Evolutionary conservation across 192 early-diverging fungal genomes (phyloP).

Genomic region (Coemansia sp.): DNA sequence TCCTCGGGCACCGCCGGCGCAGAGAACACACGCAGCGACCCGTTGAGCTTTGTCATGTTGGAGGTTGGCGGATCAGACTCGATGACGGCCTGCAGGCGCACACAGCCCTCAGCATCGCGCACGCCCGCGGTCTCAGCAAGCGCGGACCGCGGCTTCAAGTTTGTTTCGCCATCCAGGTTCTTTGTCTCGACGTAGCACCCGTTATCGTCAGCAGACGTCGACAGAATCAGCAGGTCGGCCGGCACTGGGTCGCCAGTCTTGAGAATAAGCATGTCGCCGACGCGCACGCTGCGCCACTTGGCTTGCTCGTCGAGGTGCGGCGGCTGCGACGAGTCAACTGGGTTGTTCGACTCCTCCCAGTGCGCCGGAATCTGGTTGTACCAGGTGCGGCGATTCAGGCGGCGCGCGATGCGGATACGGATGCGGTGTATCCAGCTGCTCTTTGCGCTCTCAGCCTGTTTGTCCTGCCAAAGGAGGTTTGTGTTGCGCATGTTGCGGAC

Average conservation of each 20-base stretch:
- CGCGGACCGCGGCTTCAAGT: constrained; percentile 81
- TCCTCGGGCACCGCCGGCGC: constrained; percentile 24
- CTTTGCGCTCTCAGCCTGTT: constrained; percentile 24
- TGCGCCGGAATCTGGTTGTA: constrained; percentile 49
- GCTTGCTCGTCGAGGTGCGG: constrained; percentile 53
- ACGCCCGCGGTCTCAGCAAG: constrained; percentile 69
- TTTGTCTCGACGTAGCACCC: constrained; percentile 92
- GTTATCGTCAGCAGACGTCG: constrained; percentile 76
- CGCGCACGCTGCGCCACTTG: constrained; percentile 71
- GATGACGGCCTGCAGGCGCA: constrained; percentile 62
- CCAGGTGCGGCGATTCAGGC: constrained; percentile 41
- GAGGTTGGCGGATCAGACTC: constrained; percentile 79
- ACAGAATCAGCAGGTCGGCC: constrained; percentile 80
- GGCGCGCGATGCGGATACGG: constrained; percentile 43
- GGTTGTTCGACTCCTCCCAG: constrained; percentile 47
- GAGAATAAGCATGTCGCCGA: constrained; percentile 88
- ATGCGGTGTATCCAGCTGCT: constrained; percentile 15
- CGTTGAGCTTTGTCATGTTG: constrained; percentile 78
- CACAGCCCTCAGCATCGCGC: constrained; percentile 75
- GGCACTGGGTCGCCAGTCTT: constrained; percentile 82
- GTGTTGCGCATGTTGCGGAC: constrained; percentile 66
- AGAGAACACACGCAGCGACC: constrained; percentile 57
- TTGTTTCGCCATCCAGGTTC: constrained; percentile 98
- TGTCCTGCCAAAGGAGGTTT: constrained; percentile 55
- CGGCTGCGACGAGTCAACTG: constrained; percentile 27